These are phyloP conservation scores for Aphanoascus verrucosus DNA, from an alignment of 2,329 filamentous ascomycete species.

Conservation along the genomic window DNA sequence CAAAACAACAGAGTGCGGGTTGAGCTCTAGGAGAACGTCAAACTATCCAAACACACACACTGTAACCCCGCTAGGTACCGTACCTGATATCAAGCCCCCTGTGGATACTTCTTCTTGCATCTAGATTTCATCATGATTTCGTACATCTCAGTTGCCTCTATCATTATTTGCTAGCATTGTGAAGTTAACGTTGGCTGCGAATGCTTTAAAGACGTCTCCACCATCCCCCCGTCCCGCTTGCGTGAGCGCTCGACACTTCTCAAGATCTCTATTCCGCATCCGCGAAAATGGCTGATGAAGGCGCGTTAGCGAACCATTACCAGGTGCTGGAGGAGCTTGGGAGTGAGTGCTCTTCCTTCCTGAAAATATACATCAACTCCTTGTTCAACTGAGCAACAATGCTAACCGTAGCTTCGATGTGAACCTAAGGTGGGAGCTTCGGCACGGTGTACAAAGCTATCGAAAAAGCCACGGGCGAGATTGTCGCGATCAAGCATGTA, in stretches of 20 bases:
- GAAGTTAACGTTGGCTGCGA: background rate
- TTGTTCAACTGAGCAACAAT: background rate
- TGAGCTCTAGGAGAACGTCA: background rate
- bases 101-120: constrained; percentile 6
- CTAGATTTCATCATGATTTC: constrained; percentile 5
- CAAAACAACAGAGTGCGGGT: background rate
- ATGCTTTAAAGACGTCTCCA: background rate
- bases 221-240: background rate
- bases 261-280: background rate
- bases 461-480: constrained; percentile 78
- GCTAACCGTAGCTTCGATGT: background rate
- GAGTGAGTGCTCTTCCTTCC: constrained; percentile 49
- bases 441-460: constrained; percentile 96
- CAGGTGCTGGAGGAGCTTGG: constrained; percentile 94
- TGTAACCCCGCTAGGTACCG: constrained; percentile 2
- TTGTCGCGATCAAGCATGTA: constrained; percentile 95
- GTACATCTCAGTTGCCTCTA: background rate
- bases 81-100: background rate
- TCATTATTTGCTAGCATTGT: constrained; percentile 2
- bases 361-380: too few relatives aligned
- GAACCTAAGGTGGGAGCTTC: constrained; percentile 69
- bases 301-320: constrained; percentile 69
- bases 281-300: constrained; percentile 32
- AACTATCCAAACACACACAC: background rate
- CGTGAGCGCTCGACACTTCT: background rate